These are phyloP conservation scores for Trifolium repens DNA, from an alignment of 306 rosid species.

Conservation along the genomic window DNA sequence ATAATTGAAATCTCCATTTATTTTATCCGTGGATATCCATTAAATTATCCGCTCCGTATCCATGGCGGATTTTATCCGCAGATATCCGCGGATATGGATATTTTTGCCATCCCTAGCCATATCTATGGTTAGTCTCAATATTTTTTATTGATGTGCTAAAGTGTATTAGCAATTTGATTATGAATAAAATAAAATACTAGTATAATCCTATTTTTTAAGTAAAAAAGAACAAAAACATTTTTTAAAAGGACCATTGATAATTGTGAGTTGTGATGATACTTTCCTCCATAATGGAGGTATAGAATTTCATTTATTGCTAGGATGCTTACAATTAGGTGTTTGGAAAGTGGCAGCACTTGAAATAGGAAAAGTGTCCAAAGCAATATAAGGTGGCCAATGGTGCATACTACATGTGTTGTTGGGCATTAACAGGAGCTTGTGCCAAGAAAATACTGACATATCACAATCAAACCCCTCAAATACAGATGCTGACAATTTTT, in stretches of 20 bases:
- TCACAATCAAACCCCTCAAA: slow-evolving; percentile 41
- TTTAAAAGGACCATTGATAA: not conserved
- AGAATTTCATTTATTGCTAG: slow-evolving; percentile 40
- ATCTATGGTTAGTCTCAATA: no score
- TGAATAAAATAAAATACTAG: no score
- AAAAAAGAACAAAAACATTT: not conserved
- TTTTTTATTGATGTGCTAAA: no score
- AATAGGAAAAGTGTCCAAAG: slow-evolving; percentile 34
- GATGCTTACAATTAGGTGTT: slow-evolving; percentile 42
- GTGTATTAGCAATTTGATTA: no score
- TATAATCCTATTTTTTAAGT: no score
- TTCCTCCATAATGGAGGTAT: slow-evolving; percentile 46
- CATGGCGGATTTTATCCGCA: no score
- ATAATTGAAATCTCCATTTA: no score
- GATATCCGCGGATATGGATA: no score
- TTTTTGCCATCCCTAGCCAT: no score
- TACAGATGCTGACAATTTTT: slow-evolving; percentile 31
- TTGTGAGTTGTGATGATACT: slow-evolving; percentile 23
- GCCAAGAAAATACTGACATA: slow-evolving; percentile 37
- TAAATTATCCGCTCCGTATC: no score
- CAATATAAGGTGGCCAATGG: slow-evolving; percentile 32
- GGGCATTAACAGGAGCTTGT: slow-evolving; percentile 43
- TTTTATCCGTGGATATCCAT: no score
- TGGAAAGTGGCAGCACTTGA: slow-evolving; percentile 42
- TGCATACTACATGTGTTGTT: slow-evolving; percentile 42